Evolutionary conservation across 148 eudicot species (phyloP), one percentile per base, ranked within the genome.

Genomic region (Spergularia marina): DNA sequence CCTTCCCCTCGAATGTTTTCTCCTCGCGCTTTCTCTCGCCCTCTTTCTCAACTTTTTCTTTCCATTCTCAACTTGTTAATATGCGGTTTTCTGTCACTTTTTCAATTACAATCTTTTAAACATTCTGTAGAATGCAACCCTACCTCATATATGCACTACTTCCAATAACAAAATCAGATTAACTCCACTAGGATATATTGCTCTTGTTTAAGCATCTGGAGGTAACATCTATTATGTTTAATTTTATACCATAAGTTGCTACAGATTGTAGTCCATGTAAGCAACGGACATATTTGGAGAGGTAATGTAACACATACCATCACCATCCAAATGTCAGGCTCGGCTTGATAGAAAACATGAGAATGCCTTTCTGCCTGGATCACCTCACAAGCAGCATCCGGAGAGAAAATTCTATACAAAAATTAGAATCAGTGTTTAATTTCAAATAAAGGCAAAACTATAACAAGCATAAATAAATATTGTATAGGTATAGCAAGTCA

Each of bases 291-390:
- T 72, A 20, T 55, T 30, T 21, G 21, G 16, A 68, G 66, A 62
- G 21, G 47, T 41, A 55, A 40, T 4, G 18, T 62, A 65, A 56
- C 17, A 55, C 97, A 58, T 81, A 94, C 98, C 97, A 94, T 89
- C 79, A 94, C 98, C 92, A 94, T 94, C 98, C 98, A 94, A 80
- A 94, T 90, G 85, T 92, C 98, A n/a, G 89, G 89, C 74, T 94
- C 98, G 54, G 97, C 96, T 77, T 94, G 85, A 72, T 87, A 87
- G 75, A 94, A 94, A 59, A 94, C 92, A 89, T 92, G 98, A 58
- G 96, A 92, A 79, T 94, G 92, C 83, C 82, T 84, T 79, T 94
- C 98, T 40, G 97, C 98, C 82, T 94, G 97, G 67, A 94, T 92
- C 59, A 92, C 96, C 86, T 94, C 98, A 84, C 98, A 94, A 74